Conservation (phyloP, 2,329 filamentous ascomycete genomes). For the Cordyceps farinosa region DNA sequence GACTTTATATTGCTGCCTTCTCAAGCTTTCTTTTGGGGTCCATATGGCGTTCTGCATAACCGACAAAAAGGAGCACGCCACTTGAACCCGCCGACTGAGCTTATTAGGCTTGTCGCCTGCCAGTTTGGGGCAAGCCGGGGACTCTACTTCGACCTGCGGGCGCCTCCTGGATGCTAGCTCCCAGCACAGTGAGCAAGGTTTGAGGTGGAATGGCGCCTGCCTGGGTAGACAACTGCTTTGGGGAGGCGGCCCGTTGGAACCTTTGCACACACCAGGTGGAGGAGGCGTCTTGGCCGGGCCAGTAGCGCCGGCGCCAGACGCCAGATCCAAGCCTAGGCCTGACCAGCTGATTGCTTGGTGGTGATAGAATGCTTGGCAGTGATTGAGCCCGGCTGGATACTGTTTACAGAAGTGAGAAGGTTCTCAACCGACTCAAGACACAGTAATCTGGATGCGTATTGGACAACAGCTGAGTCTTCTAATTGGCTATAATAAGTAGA, state of each 20-base stretch:
- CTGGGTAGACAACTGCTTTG: too few relatives aligned
- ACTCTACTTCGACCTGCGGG: not conserved
- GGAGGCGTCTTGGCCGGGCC: slow-evolving; percentile 5
- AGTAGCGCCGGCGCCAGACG: not conserved
- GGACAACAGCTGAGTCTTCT: not conserved
- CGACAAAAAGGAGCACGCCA: slow-evolving; percentile 12
- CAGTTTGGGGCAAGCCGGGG: slow-evolving; percentile 9
- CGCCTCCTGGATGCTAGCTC: not conserved
- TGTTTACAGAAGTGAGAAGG: not conserved
- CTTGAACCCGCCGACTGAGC: not conserved
- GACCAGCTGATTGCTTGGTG: not conserved
- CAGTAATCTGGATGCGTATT: not conserved
- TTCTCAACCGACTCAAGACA: not conserved
- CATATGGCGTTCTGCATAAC: not conserved
- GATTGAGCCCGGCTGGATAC: not conserved
- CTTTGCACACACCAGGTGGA: not conserved
- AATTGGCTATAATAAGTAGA: too few relatives aligned
- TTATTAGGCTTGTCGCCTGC: slow-evolving; percentile 10
- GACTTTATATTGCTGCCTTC: not conserved
- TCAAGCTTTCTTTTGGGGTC: slow-evolving; percentile 1
- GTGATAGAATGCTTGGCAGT: not conserved
- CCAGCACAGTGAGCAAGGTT: not conserved
- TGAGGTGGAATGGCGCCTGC: not conserved
- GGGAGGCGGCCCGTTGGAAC: slow-evolving; percentile 4
- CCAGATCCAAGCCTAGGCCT: not conserved